Base-by-base conservation (phyloP, 768 basidiomycete species). In the Hericium rajendrae region DNA sequence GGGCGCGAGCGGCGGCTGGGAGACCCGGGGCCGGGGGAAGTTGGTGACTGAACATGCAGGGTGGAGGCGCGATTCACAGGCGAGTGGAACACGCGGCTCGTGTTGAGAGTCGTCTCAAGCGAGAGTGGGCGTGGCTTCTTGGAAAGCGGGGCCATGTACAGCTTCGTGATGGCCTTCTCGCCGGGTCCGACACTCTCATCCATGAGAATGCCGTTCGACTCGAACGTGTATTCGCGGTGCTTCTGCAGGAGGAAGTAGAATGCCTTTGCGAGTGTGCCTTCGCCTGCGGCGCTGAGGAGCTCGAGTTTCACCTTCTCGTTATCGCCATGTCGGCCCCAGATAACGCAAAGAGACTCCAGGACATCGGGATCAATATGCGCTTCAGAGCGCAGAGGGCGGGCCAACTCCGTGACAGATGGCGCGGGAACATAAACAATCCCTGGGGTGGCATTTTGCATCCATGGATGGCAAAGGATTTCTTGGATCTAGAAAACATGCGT, bases 381-480 rank as follows among this genome's bases (percentile, higher is more conserved):
- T 48, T 81, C 78, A 51, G 86, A 85, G 0, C 78, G 67, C 32
- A 94, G 78, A 10, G 90, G 88, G 56, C 76, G 75, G 11, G 86
- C 88, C 1, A 94, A 75, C 62, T 75, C 73, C 32, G 70, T 69
- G 59, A 76, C 60, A 37, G 74, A 67, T 9, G 71, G 68, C 2
- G 74, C 71, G 26, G 69, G 70, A 53, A 73, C 75, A 62, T 74
- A 79, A 20, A 72, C 62, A 52, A 80, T 79, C 13, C 76, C 75
- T 0, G 76, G 75, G 2, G 81, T 79, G 13, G 70, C 67, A 56
- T 82, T 74, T 37, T 74, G 70, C 48, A 91, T 77, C 87, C 93
- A 97, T 2, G 94, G 92, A 69, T 98, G 94, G 16, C 71, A 67
- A 43, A 91, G 74, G 60, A 98, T 90, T 60, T 94, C 86, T 0